Evolutionary conservation across 768 basidiomycete genomes (phyloP).

Genomic region (Amylocystis lapponica): DNA sequence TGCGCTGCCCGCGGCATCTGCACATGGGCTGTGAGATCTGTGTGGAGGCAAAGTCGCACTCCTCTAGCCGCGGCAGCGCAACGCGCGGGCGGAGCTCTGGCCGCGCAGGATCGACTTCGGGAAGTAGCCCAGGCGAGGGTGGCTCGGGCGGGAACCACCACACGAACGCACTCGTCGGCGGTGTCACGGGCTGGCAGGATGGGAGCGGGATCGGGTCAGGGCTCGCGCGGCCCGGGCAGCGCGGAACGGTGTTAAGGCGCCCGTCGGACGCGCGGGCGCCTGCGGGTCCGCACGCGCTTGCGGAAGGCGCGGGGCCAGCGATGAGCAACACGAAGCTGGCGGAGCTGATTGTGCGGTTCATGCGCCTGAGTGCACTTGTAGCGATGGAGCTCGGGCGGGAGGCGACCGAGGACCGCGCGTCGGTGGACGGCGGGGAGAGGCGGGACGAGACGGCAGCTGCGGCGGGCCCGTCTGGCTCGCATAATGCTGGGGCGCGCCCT

Average conservation of each 20-base stretch:
- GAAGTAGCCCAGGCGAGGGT: conserved; percentile 20
- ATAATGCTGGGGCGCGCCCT: conserved; percentile 2
- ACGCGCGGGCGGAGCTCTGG: conserved; percentile 7
- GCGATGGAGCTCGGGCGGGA: conserved; percentile 74
- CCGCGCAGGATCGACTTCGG: conserved; percentile 16
- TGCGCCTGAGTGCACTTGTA: conserved; percentile 73
- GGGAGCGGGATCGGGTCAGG: conserved; percentile 71
- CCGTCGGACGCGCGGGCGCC: conserved; percentile 18
- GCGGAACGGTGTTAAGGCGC: conserved; percentile 57
- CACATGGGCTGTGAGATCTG: conserved; percentile 73
- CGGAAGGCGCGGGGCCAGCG: conserved; percentile 25
- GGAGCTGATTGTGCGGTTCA: conserved; percentile 63
- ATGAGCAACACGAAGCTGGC: conserved; percentile 60
- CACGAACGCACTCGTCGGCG: conserved; percentile 31
- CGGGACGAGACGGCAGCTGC: conserved; percentile 19
- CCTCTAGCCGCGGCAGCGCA: conserved; percentile 10
- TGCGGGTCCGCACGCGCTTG: too few relatives aligned
- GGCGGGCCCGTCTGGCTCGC: conserved; percentile 2
- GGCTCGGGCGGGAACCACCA: neutral
- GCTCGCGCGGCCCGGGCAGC: conserved; percentile 47
- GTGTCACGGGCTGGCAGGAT: conserved; percentile 70
- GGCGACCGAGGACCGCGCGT: conserved; percentile 38
- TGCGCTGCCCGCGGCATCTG: conserved; percentile 70
- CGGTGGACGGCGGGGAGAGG: conserved; percentile 31
- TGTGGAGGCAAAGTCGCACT: conserved; percentile 48